Percentiles rank a stretch among this genome's conserved stretches.
phyloP scores from a whole-genome alignment of 73 alveolate genomes.

The Strombidium stylifer region DNA sequence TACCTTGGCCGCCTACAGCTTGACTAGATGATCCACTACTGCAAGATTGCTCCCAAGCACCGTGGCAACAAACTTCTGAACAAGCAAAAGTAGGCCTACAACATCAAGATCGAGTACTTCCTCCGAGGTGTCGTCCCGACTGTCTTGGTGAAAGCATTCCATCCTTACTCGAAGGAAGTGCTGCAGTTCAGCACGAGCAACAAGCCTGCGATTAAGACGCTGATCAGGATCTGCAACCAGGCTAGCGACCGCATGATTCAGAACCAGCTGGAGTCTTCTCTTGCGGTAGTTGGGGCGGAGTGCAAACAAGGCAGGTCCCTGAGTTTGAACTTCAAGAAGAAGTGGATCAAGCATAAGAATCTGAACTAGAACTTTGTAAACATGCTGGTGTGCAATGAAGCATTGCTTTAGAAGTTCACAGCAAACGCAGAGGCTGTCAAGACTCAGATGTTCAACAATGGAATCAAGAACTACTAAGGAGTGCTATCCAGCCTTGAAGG shows the following conservation, averaged over 20 bases:
- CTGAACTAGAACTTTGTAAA: conserved; percentile 20
- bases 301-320: conserved; percentile 37
- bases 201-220: neutral
- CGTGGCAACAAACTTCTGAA: too few species aligned
- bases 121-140: conserved; percentile 34
- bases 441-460: conserved; percentile 15
- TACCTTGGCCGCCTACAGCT: conserved; percentile 9
- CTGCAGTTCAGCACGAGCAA: neutral
- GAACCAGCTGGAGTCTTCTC: conserved; percentile 33
- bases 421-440: too few species aligned
- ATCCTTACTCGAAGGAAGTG: neutral
- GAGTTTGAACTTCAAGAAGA: conserved; percentile 19
- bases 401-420: too few species aligned
- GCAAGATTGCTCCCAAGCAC: too few species aligned
- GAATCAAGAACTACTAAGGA: neutral
- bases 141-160: conserved; percentile 23
- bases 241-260: conserved; percentile 4
- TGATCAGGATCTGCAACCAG: conserved; percentile 47
- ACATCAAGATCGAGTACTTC: conserved; percentile 51
- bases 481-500: conserved; percentile 17
- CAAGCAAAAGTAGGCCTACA: too few species aligned
- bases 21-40: too few species aligned
- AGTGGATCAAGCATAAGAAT: neutral
- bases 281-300: conserved; percentile 2
- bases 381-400: conserved; percentile 50